Base-by-base conservation (phyloP, 805 yeast genomes). In the Barnettozyma populi region DNA sequence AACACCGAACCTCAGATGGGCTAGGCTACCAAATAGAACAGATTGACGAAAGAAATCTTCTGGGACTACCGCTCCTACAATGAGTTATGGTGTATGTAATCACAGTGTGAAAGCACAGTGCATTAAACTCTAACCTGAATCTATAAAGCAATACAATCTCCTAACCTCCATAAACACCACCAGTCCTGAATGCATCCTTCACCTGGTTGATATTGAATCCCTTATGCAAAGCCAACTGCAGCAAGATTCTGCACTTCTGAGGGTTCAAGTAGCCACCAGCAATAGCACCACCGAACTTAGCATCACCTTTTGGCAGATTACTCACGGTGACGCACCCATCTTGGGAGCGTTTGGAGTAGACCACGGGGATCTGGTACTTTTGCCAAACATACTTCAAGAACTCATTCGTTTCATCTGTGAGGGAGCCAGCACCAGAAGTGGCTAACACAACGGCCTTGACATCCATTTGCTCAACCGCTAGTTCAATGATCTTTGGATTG, bases 361-460 rank as follows among this genome's bases (percentile, higher is more conserved):
- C 70, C 1, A 82, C 71, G 1, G 88, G 88, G 25, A 79, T 67
- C 18, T 64, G 57, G 43, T 68, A 59, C 25, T 64, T 57, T n/a
- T 64, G 57, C 49, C 71, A 72, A 19, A 70, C 67, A 41, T 68
- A 64, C 25, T 70, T 65, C 39, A 74, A 58, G n/a, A 65, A 63
- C 38, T 69, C 67, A 52, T 76, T 78, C 2, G 82, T 76, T 14
- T 59, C 65, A 5, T 73, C 76, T 23, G 79, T 71, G 64, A 82
- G 62, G 2, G 85, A 78, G 1, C 89, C 89, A 1, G 88, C 86
- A 34, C 89, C 89, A 74, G 82, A 76, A 2, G 86, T 79, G 0
- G 88, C 89, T 43, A 82, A 65, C 1, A 83, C 80, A 14, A 83
- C 59, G 7, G 87, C 89, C 38, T 71, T 69, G 23, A 73, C 72